Conservation (phyloP, 306 rosid species). For the Urtica urens region DNA sequence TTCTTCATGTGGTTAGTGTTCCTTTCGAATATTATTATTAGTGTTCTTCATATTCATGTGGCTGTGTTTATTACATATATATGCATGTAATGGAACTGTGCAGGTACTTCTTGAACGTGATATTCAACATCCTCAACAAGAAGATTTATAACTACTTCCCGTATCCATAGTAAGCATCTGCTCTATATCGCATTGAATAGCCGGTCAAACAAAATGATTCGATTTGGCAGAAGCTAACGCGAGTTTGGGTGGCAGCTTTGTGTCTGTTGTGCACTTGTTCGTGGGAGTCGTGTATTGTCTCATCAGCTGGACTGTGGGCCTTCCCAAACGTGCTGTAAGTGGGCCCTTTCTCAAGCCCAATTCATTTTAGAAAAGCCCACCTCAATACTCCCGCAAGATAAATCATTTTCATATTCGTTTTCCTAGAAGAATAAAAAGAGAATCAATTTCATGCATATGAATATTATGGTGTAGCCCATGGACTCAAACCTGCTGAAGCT, state of each 20-base stretch:
- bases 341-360: background rate
- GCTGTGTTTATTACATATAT: too few species aligned
- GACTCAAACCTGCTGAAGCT: conserved; percentile 33
- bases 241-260: too few species aligned
- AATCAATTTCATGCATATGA: background rate
- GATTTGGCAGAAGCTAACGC: background rate
- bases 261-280: conserved; percentile 37
- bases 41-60: too few species aligned
- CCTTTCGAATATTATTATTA: too few species aligned
- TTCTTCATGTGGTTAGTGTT: conserved; percentile 59
- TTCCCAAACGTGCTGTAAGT: conserved; percentile 55
- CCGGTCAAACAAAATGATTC: background rate
- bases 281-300: conserved; percentile 45
- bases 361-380: too few species aligned
- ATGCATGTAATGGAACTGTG: background rate
- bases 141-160: conserved; percentile 50
- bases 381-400: too few species aligned
- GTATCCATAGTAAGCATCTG: conserved; percentile 40
- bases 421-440: background rate
- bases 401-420: too few species aligned
- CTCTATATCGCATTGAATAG: too few species aligned
- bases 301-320: conserved; percentile 47
- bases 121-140: conserved; percentile 47
- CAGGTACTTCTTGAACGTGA: conserved; percentile 49
- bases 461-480: conserved; percentile 27